Conservation (phyloP, 495 filamentous ascomycete genomes). For the Daldinia concentrica region DNA sequence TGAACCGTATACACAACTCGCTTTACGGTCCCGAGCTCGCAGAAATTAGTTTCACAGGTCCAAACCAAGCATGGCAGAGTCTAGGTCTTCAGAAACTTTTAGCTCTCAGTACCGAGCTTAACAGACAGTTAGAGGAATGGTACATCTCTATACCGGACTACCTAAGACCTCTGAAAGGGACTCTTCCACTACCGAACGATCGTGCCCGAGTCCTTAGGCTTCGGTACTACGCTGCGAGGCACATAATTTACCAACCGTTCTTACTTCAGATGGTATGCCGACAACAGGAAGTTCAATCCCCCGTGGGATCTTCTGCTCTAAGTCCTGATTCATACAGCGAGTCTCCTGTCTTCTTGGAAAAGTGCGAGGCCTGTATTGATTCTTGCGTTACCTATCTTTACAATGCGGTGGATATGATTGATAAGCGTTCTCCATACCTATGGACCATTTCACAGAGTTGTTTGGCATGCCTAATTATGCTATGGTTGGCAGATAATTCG, state of each 20-base stretch:
- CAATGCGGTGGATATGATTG: conserved; percentile 46
- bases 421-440: conserved; percentile 46
- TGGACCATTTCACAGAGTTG: conserved; percentile 48
- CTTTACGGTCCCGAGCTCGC: conserved; percentile 47
- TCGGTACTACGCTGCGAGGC: conserved; percentile 50
- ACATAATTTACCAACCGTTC: conserved; percentile 52
- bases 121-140: conserved; percentile 52
- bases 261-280: conserved; percentile 43
- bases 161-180: conserved; percentile 44
- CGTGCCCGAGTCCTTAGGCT: conserved; percentile 48
- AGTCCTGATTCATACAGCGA: conserved; percentile 41
- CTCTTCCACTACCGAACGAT: conserved; percentile 39
- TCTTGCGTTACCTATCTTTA: conserved; percentile 48
- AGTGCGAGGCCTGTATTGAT: conserved; percentile 46
- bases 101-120: conserved; percentile 47
- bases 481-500: conserved; percentile 46
- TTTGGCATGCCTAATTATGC: conserved; percentile 42
- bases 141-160: conserved; percentile 51
- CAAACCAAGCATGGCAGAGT: conserved; percentile 45
- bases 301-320: conserved; percentile 31
- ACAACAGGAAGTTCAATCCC: conserved; percentile 39
- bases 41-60: conserved; percentile 30
- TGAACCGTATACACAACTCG: conserved; percentile 52
- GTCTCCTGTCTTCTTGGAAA: conserved; percentile 41
- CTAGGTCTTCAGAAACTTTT: conserved; percentile 44